These are phyloP conservation scores for Botrytis tulipae DNA, from an alignment of 2,329 filamentous ascomycete genomes.

Conservation along the genomic window DNA sequence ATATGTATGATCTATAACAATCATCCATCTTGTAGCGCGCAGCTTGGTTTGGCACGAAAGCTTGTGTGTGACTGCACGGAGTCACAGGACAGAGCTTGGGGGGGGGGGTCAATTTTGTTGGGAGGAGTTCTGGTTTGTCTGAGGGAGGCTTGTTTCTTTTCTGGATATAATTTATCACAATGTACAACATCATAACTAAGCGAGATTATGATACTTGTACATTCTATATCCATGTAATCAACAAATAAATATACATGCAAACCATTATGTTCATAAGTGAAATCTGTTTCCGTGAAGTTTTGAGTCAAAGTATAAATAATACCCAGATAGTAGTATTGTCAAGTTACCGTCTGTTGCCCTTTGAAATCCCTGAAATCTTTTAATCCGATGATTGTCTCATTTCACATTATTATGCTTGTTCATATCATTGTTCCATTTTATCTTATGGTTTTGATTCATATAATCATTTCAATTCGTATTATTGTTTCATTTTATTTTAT, in stretches of 20 bases:
- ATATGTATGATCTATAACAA: not conserved
- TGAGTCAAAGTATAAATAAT: not conserved
- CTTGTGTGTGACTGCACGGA: not conserved
- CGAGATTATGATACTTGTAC: not conserved
- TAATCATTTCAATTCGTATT: too few relatives aligned
- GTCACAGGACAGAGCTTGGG: not conserved
- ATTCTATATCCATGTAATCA: not conserved
- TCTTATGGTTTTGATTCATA: too few relatives aligned
- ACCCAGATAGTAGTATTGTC: too few relatives aligned
- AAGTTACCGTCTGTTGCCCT: too few relatives aligned
- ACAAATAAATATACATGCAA: not conserved
- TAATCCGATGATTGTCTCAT: too few relatives aligned
- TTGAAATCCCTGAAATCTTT: too few relatives aligned
- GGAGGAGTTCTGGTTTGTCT: not conserved
- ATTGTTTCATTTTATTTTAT: too few relatives aligned
- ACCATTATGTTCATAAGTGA: not conserved
- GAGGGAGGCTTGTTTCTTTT: not conserved
- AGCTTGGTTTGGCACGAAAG: rapidly evolving
- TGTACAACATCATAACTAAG: not conserved
- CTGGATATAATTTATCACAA: not conserved
- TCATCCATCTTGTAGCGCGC: rapidly evolving
- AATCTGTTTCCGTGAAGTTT: not conserved
- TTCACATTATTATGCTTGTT: too few relatives aligned
- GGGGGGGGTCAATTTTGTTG: not conserved
- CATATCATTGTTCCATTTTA: too few relatives aligned